Evolutionary conservation across 208 protist species (phyloP).

Genomic region (Trypanosoma grayi): DNA sequence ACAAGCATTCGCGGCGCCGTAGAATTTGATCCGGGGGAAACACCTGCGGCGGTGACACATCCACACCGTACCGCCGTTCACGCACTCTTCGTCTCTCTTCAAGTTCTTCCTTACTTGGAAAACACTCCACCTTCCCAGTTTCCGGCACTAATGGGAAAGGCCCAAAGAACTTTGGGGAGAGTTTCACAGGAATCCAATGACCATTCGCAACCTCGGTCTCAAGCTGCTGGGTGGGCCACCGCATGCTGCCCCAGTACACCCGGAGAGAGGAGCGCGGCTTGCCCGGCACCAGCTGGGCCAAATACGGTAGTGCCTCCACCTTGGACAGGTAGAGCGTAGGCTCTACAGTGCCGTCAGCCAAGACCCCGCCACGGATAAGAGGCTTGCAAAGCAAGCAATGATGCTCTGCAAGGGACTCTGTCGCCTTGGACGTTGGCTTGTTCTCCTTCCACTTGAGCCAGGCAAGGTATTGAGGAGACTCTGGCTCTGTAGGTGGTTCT

Average conservation of each 20-base stretch:
- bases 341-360: slow-evolving; percentile 59
- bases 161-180: slow-evolving; percentile 78
- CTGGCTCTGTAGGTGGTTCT: slow-evolving; percentile 40
- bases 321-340: slow-evolving; percentile 80
- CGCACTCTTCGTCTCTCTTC: slow-evolving; percentile 37
- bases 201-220: slow-evolving; percentile 79
- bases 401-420: slow-evolving; percentile 21
- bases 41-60: slow-evolving; percentile 62
- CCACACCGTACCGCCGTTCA: slow-evolving; percentile 51
- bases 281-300: slow-evolving; percentile 56
- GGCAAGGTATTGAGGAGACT: slow-evolving; percentile 30
- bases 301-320: slow-evolving; percentile 76
- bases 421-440: slow-evolving; percentile 16
- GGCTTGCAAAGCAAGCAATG: slow-evolving; percentile 62
- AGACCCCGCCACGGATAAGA: slow-evolving; percentile 45
- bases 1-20: slow-evolving; percentile 72
- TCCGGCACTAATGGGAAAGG: slow-evolving; percentile 41
- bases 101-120: slow-evolving; percentile 69
- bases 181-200: slow-evolving; percentile 78
- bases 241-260: slow-evolving; percentile 85
- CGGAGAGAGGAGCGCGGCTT: slow-evolving; percentile 76
- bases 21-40: slow-evolving; percentile 77
- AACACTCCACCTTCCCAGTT: slow-evolving; percentile 35
- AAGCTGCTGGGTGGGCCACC: slow-evolving; percentile 73
- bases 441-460: slow-evolving; percentile 64